Base-by-base conservation (phyloP, 176 grass and related monocot species). In the Zea mays region DNA sequence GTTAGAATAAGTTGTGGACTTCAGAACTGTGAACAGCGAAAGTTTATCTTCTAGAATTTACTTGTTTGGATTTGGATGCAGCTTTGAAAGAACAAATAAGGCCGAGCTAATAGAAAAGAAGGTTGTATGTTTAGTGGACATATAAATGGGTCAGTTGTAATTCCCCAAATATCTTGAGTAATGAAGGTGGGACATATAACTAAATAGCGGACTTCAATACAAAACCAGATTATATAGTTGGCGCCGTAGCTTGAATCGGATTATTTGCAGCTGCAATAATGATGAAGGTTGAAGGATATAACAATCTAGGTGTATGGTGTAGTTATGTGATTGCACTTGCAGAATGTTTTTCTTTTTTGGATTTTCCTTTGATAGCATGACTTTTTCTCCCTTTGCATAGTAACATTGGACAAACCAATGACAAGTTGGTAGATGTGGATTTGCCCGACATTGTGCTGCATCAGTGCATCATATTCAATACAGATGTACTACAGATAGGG, bases 161-260 rank as follows among this genome's bases (percentile, higher is more conserved):
- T 38, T 67, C 6, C 36, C 10, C 3, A n/a, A 54, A 37, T 61
- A 14, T 72, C 7, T 67, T 73, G 12, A 78, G 42, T 78, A 38
- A 61, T 58, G 27, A 81, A 56, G 38, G 33, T n/a, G 8, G 62
- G 1, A 74, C 14, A 66, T 65, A 38, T 35, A 65, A 9, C 57
- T 72, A 57, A 82, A 65, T 57, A 38, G 43, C 58, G 12, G 7
- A 86, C n/a, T 10, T 65, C 7, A 34, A 65, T 35, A 69, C 7
- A 72, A 19, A 5, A 0, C 41, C 50, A 56, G 67, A 60, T 85
- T 69, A 58, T 79, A 46, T 80, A 58, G 17, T 69, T 81, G 40
- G 13, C 70, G 58, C 27, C 72, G 34, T 79, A 39, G 13, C 64
- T 65, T 38, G 17, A 85, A 73, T 41, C 27, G 48, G 75, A 17